Evolutionary conservation across 2,329 filamentous ascomycete species (phyloP).

Genomic region (Cordyceps tenuipes): DNA sequence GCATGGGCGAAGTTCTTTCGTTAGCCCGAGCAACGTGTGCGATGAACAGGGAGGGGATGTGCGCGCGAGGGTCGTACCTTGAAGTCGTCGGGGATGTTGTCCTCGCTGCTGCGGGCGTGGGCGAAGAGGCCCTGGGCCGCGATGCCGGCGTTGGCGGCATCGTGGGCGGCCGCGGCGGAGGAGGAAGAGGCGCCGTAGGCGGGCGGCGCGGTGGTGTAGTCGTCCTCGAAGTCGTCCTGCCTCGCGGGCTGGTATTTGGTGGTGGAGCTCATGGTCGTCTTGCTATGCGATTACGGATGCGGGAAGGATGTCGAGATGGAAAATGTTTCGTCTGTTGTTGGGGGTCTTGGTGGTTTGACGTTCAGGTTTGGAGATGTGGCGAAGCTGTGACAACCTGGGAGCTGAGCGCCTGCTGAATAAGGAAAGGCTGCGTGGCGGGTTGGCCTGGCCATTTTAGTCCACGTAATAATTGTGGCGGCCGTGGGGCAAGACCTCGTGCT

Average conservation of each 20-base stretch:
- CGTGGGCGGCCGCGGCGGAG: constrained; percentile 11
- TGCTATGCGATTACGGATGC: not conserved
- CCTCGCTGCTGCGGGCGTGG: constrained; percentile 66
- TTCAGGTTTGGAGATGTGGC: not conserved
- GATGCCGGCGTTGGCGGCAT: constrained; percentile 36
- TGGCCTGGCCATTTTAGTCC: not conserved
- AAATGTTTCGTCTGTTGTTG: too few species aligned
- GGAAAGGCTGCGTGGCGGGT: constrained; percentile 1
- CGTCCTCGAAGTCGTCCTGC: constrained; percentile 75
- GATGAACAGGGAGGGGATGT: not conserved
- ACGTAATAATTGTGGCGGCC: not conserved
- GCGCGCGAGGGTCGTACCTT: constrained; percentile 47
- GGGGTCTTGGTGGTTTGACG: not conserved
- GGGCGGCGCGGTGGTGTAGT: constrained; percentile 73
- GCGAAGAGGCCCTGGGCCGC: constrained; percentile 53
- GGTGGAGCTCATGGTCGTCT: constrained; percentile 55
- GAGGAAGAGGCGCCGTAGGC: constrained; percentile 58
- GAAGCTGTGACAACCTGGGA: constrained; percentile 1
- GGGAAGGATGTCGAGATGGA: not conserved
- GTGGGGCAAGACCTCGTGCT: constrained; percentile 9
- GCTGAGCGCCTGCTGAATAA: not conserved
- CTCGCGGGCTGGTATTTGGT: constrained; percentile 78
- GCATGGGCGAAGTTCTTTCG: too few species aligned
- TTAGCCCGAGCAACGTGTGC: not conserved
- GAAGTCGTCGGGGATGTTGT: constrained; percentile 95